Percentiles rank a stretch among this genome's conserved stretches.
phyloP scores from a whole-genome alignment of 2,329 filamentous ascomycete genomes.

The Aspergillus quadrilineatus region DNA sequence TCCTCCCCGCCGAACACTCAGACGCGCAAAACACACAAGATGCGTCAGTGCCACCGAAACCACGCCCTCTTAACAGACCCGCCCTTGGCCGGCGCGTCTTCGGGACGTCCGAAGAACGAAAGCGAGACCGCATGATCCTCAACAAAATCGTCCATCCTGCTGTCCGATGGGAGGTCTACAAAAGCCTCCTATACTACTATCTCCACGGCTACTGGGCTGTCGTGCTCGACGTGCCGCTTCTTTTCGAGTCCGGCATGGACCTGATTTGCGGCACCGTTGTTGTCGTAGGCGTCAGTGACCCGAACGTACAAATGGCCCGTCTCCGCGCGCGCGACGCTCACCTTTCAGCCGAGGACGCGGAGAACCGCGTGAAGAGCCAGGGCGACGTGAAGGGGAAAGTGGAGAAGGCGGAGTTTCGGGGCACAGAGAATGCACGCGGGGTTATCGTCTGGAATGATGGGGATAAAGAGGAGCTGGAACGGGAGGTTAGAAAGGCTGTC shows the following conservation, averaged over 20 bases:
- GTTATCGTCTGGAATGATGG: slow-evolving; percentile 91
- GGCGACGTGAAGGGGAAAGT: slow-evolving; percentile 84
- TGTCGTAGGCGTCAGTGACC: slow-evolving; percentile 81
- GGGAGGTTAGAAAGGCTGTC: slow-evolving; percentile 67
- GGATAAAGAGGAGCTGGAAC: slow-evolving; percentile 66
- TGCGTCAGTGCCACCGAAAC: slow-evolving; percentile 33
- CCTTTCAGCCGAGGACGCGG: slow-evolving; percentile 78
- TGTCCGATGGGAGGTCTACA: slow-evolving; percentile 79
- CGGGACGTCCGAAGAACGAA: slow-evolving; percentile 69
- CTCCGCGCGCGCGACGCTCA: slow-evolving; percentile 74
- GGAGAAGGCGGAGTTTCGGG: slow-evolving; percentile 65
- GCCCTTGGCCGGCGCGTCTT: slow-evolving; percentile 85
- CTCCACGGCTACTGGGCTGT: slow-evolving; percentile 79
- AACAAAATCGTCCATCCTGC: slow-evolving; percentile 93
- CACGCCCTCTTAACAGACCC: slow-evolving; percentile 73
- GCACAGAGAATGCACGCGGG: slow-evolving; percentile 57
- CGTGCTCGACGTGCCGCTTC: slow-evolving; percentile 84
- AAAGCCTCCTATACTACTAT: slow-evolving; percentile 69
- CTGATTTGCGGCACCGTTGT: slow-evolving; percentile 79
- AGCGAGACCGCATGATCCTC: slow-evolving; percentile 70
- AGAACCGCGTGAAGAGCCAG: slow-evolving; percentile 83
- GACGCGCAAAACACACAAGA: slow-evolving; percentile 32
- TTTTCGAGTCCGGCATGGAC: slow-evolving; percentile 89
- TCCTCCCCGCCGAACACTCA: slow-evolving; percentile 53
- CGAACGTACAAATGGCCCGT: slow-evolving; percentile 76